phyloP scores from a whole-genome alignment of 2,329 filamentous ascomycete genomes.

The Mycosphaerella sp. region DNA sequence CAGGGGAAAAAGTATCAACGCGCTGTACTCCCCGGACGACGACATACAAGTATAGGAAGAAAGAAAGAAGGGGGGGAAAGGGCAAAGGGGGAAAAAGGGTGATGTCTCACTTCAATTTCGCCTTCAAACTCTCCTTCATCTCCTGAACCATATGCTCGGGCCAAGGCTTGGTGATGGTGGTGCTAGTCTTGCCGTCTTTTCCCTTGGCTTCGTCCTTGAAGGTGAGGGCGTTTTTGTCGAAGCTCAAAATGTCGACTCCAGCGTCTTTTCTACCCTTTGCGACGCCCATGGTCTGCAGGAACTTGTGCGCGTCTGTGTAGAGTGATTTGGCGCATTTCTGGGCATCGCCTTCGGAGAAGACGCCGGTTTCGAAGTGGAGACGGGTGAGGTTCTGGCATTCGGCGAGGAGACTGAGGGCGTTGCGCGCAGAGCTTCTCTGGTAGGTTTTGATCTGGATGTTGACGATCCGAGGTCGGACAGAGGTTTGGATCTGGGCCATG shows the following conservation, averaged over 20 bases:
- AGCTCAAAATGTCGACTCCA: conserved; percentile 29
- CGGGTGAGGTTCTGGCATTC: conserved; percentile 28
- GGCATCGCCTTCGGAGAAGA: conserved; percentile 28
- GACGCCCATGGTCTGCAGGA: conserved; percentile 25
- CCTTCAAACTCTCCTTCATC: conserved; percentile 27
- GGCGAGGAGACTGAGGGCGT: conserved; percentile 31
- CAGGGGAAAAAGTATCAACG: too few species aligned
- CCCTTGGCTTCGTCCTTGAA: conserved; percentile 25
- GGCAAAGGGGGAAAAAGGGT: neutral
- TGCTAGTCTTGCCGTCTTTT: conserved; percentile 17
- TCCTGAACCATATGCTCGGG: conserved; percentile 20
- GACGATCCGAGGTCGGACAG: conserved; percentile 22
- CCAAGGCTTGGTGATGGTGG: conserved; percentile 22
- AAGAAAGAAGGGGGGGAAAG: neutral
- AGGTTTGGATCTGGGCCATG: conserved; percentile 25
- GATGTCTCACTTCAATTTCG: conserved; percentile 33
- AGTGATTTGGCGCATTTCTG: conserved; percentile 34
- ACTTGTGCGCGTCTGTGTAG: conserved; percentile 32
- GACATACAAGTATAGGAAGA: too few species aligned
- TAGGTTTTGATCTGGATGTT: conserved; percentile 30
- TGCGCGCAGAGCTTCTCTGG: conserved; percentile 29
- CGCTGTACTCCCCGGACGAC: too few species aligned
- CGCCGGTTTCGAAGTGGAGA: conserved; percentile 29
- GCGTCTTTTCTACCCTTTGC: conserved; percentile 24
- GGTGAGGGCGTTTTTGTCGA: conserved; percentile 28